Percentiles rank a stretch among this genome's conserved stretches.
These are phyloP conservation scores for Chlorella sorokiniana DNA, from an alignment of 139 green algal species.

Conservation along the genomic window DNA sequence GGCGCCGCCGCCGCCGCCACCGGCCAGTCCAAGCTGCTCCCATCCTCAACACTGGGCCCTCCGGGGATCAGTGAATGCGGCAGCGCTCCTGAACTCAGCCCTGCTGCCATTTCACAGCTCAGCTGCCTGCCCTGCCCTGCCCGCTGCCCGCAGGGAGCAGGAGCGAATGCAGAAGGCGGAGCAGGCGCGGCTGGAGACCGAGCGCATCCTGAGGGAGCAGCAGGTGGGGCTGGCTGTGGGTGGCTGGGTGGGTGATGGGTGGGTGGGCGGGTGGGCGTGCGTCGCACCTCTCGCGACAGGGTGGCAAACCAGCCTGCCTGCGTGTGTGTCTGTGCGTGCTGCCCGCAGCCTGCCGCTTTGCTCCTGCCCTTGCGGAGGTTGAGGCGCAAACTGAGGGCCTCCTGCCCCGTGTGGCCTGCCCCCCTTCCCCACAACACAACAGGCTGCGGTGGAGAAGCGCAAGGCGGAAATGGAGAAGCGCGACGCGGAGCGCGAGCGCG, in stretches of 20 bases:
- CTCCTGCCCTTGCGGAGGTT: too few relatives aligned
- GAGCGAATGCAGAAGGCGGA: slow-evolving; percentile 73
- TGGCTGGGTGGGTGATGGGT: not conserved
- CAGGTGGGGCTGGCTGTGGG: slow-evolving; percentile 4
- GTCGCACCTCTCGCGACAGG: too few relatives aligned
- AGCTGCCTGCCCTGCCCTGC: not conserved
- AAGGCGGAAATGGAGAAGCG: slow-evolving; percentile 56
- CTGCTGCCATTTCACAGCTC: not conserved
- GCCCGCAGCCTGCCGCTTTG: too few relatives aligned
- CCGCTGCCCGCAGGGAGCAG: slow-evolving; percentile 59
- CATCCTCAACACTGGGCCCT: not conserved
- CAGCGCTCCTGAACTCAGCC: not conserved
- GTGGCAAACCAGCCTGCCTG: too few relatives aligned
- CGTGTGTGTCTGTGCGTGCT: not conserved
- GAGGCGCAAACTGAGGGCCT: not conserved
- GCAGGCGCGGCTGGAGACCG: slow-evolving; percentile 61
- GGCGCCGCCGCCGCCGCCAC: not conserved
- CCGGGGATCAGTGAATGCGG: too few relatives aligned
- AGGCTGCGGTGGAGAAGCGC: slow-evolving; percentile 39
- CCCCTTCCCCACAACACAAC: not conserved
- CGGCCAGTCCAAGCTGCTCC: not conserved
- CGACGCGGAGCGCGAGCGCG: slow-evolving; percentile 57
- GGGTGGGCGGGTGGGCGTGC: not conserved
- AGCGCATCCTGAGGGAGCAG: slow-evolving; percentile 72
- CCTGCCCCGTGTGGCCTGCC: not conserved